Evolutionary conservation across 352 stramenopile genomes (phyloP).

Genomic region (Thalassiosira oceanica): DNA sequence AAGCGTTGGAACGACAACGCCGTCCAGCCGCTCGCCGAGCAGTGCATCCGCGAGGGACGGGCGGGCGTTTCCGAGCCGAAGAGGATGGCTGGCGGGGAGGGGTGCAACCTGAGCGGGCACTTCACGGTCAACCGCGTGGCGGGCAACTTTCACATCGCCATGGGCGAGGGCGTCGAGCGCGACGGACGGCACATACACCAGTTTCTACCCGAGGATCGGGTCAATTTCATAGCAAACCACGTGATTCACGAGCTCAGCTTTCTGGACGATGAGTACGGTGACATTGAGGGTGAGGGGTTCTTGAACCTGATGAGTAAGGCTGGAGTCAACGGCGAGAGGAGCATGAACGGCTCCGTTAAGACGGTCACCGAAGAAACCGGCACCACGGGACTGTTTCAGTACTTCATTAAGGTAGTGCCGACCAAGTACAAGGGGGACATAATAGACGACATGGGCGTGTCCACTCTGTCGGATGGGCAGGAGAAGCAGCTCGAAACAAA

Average conservation of each 20-base stretch:
- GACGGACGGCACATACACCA: constrained; percentile 86
- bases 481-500: constrained; percentile 64
- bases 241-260: constrained; percentile 85
- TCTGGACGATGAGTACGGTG: constrained; percentile 59
- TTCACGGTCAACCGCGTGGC: constrained; percentile 86
- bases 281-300: constrained; percentile 13
- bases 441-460: constrained; percentile 20
- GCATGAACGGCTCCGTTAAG: constrained; percentile 67
- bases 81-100: constrained; percentile 74
- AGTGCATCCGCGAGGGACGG: constrained; percentile 76
- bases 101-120: constrained; percentile 83
- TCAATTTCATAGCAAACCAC: constrained; percentile 86
- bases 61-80: constrained; percentile 57
- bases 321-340: constrained; percentile 25
- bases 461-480: neutral
- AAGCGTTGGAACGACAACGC: constrained; percentile 71
- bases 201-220: constrained; percentile 83
- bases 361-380: constrained; percentile 61
- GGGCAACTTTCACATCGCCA: constrained; percentile 90
- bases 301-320: constrained; percentile 7
- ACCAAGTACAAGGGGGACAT: constrained; percentile 72
- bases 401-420: constrained; percentile 85
- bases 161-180: constrained; percentile 83
- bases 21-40: constrained; percentile 59
- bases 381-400: constrained; percentile 81